These are phyloP conservation scores for Monosporascus cannonballus DNA, from an alignment of 2,329 filamentous ascomycete genomes.

Conservation along the genomic window DNA sequence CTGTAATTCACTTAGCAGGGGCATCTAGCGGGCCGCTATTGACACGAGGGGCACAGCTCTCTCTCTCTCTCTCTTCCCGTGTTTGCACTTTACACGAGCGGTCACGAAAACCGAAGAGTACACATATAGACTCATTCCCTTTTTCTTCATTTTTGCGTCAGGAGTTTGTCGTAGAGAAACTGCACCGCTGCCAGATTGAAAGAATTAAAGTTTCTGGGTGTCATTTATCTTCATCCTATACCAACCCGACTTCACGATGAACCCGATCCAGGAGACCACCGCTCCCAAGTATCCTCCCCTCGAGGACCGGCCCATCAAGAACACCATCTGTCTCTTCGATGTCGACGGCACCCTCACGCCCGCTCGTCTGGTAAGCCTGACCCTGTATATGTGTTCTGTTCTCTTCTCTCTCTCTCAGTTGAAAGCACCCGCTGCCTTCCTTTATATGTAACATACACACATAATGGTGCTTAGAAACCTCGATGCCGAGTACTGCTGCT, in stretches of 20 bases:
- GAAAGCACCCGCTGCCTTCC: neutral
- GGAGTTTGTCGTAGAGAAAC: no score
- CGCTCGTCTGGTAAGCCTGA: slow-evolving; percentile 60
- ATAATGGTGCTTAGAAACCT: neutral
- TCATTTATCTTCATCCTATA: no score
- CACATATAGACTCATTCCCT: no score
- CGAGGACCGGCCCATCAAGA: slow-evolving; percentile 77
- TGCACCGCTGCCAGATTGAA: no score
- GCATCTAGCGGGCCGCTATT: no score
- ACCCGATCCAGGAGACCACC: slow-evolving; percentile 33
- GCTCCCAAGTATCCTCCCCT: slow-evolving; percentile 61
- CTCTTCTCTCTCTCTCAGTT: neutral
- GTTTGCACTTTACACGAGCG: no score
- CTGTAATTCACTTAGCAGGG: no score
- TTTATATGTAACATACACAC: neutral
- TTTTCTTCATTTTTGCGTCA: no score
- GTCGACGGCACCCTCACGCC: slow-evolving; percentile 89
- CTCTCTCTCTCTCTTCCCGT: no score
- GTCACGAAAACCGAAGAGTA: no score
- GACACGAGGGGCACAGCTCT: no score
- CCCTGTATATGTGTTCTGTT: neutral
- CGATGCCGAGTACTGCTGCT: neutral
- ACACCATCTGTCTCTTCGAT: slow-evolving; percentile 94
- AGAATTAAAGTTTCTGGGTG: no score
- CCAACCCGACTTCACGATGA: slow-evolving; percentile 1